Base-by-base conservation (phyloP, 345 rosid species). In the Camelina neglecta region DNA sequence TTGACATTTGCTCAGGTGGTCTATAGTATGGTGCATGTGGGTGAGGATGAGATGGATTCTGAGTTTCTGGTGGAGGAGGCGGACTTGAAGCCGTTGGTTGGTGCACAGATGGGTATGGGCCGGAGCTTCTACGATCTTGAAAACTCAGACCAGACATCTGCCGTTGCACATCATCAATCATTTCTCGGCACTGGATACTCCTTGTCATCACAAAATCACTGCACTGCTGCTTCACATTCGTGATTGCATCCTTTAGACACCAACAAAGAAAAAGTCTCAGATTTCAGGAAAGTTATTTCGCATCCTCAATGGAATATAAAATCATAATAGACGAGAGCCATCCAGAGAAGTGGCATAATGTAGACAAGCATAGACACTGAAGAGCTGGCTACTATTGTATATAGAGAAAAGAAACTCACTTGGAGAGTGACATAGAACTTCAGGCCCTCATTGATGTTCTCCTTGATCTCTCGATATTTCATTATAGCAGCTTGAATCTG, bases 141-240 rank as follows among this genome's bases (percentile, higher is more conserved):
- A 95, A 95, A 81, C 85, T 90, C 64, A 95, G 84, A 69, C 99
- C 93, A 0, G 96, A 86, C 89, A 92, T 85, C 59, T 86, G 87
- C 73, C 98, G 86, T 79, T 95, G 99, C 57, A 92, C 97, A 79
- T 90, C 99, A 69, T 90, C 98, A 8, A 92, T 89, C 99, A 95
- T 95, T 81, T 95, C 99, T 63, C 89, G 90, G 77, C 99, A 90
- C 75, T 95, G 99, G 72, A 92, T 95, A 83, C 83, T 90, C 83
- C 99, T 86, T 49, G 99, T 95, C 98, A 95, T 90, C 74, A 86
- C 93, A 84, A 89, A 95, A 82, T 95, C 99, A 72, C 94, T 95
- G 84, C 97, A 90, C 71, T 95, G 98, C 85, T 90, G 99, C 88
- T 95, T 92, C 72, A 95, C 76, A 69, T 92, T 95, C 76, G 91